Base-by-base conservation (phyloP, 106 monocot species). In the Dendrobium chrysotoxum region DNA sequence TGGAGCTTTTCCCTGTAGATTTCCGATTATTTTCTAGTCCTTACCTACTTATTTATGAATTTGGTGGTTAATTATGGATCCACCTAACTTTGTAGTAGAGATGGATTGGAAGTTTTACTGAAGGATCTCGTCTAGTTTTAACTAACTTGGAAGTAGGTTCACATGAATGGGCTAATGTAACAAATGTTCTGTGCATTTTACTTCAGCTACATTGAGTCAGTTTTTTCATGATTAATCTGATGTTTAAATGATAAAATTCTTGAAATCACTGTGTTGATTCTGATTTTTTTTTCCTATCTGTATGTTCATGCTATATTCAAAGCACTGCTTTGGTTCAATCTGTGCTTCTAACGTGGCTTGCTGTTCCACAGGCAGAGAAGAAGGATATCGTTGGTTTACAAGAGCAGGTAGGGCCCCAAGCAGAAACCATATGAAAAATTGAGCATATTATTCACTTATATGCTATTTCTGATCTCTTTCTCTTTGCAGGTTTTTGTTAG, bases 351-450 rank as follows among this genome's bases (percentile, higher is more conserved):
- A 42, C 7, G 8, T 28, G 11, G 15, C 41, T 21, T n/a, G 74
- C 16, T 73, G 1, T 40, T 76, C 38, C 54, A 35, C 82, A 92
- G 92, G 88, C 89, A 57, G 92, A 92, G 86, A 92, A 92, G 71
- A 90, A 78, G 73, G 90, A 92, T 75, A 57, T 86, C 28, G 90
- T 88, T 80, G 92, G 90, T 50, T 76, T 90, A 79, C 90, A 92
- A 83, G 92, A 92, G 26, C 92, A 92, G 85, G 92, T 91, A n/a
- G 21, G 53, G 68, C 16, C 39, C 44, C 35, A 57, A 40, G 46
- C 30, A 38, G 23, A 12, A 77, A 28, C 18, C 8, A 46, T 11
- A 26, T 28, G 46, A 26, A 46, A 50, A 75, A 45, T 31, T 4
- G 17, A 20, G 38, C 9, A 16, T 4, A 40, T 11, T 47, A 15